phyloP scores from a whole-genome alignment of 1,139 yeast species.

The Kodamaea derodonti region DNA sequence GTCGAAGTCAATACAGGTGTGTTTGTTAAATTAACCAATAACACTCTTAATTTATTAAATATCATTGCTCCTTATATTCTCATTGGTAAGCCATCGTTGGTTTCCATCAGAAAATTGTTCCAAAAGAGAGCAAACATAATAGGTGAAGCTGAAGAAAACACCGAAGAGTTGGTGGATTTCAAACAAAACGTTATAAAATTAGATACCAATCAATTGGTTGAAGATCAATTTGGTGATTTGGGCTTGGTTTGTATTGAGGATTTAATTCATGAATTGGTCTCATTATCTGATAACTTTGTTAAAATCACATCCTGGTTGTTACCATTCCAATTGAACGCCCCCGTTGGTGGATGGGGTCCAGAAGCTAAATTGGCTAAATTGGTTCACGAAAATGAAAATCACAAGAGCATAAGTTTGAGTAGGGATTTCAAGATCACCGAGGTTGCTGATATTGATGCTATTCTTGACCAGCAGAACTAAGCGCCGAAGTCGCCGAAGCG shows the following conservation, averaged over 20 bases:
- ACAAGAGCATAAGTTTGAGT: slow-evolving; percentile 51
- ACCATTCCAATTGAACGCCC: slow-evolving; percentile 68
- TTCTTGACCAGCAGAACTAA: slow-evolving; percentile 60
- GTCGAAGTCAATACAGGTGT: slow-evolving; percentile 62
- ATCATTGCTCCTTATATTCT: slow-evolving; percentile 69
- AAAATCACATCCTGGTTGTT: slow-evolving; percentile 56
- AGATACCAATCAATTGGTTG: slow-evolving; percentile 71
- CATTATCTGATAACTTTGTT: slow-evolving; percentile 62
- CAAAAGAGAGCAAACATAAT: slow-evolving; percentile 70
- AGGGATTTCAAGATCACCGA: slow-evolving; percentile 63
- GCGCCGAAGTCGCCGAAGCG: no score
- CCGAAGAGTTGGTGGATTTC: slow-evolving; percentile 14
- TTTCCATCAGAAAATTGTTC: slow-evolving; percentile 65
- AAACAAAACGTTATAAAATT: slow-evolving; percentile 36
- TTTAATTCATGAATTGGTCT: slow-evolving; percentile 63
- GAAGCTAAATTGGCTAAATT: slow-evolving; percentile 52
- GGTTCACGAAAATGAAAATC: slow-evolving; percentile 41
- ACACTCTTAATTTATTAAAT: slow-evolving; percentile 57
- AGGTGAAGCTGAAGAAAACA: slow-evolving; percentile 28
- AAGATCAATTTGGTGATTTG: slow-evolving; percentile 63
- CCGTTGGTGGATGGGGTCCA: slow-evolving; percentile 71
- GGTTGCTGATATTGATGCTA: slow-evolving; percentile 60
- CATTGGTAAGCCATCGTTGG: slow-evolving; percentile 67
- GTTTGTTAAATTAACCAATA: slow-evolving; percentile 57
- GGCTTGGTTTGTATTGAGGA: slow-evolving; percentile 81